Percentiles rank a stretch among this genome's conserved stretches.
Evolutionary conservation across 257 asterid species (phyloP).

Genomic region (Nicotiana attenuata): DNA sequence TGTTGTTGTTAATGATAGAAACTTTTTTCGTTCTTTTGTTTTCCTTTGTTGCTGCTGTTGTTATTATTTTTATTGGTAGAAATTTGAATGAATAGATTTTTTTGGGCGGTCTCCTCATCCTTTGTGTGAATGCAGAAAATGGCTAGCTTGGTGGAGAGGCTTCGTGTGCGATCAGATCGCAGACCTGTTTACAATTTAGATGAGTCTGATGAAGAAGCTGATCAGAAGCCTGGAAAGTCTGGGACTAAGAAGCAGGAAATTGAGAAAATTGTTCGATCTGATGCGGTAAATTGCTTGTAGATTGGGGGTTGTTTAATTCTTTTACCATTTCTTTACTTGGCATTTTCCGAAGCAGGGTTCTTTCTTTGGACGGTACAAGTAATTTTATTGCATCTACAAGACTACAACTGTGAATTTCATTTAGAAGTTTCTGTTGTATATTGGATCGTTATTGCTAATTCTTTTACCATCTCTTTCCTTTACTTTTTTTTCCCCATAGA

Average conservation of each 20-base stretch:
- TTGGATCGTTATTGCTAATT: not conserved
- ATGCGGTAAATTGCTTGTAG: conserved; percentile 29
- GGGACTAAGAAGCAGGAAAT: conserved; percentile 25
- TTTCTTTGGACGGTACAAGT: not conserved
- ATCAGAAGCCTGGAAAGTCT: conserved; percentile 24
- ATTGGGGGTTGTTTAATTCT: not conserved
- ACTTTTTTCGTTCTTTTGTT: not conserved
- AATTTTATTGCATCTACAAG: not conserved
- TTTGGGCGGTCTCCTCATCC: not conserved
- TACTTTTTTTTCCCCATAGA: not conserved
- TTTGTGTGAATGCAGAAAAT: conserved; percentile 14
- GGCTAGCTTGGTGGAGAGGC: conserved; percentile 64
- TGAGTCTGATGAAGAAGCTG: conserved; percentile 83
- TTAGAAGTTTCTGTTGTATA: conserved; percentile 2
- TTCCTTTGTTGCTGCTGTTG: not conserved
- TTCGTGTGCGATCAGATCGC: conserved; percentile 72
- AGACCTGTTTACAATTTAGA: conserved; percentile 74
- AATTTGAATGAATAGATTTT: not conserved
- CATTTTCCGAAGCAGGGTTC: not conserved
- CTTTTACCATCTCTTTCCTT: conserved; percentile 6
- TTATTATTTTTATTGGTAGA: not conserved
- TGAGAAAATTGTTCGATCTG: conserved; percentile 33
- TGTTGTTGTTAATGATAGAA: not conserved
- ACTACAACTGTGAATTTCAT: not conserved
- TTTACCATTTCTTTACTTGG: not conserved